Base-by-base conservation (phyloP, 2,329 filamentous ascomycete species). In the Pseudogymnoascus sp. region DNA sequence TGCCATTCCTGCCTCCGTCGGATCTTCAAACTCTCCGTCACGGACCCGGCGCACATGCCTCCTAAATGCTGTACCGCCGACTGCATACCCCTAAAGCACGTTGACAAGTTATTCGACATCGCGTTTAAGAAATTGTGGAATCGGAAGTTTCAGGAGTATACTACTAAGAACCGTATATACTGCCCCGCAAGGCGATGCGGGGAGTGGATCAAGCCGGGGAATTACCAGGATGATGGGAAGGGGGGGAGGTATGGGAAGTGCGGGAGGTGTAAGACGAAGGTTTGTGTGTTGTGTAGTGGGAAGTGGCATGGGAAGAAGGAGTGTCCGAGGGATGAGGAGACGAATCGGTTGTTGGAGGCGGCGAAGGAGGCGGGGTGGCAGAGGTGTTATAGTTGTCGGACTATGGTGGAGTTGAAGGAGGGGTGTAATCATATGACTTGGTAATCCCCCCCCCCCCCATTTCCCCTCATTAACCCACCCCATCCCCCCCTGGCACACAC, bases 391-490 rank as follows among this genome's bases (percentile, higher is more conserved):
- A 86, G 80, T 66, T 96, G 92, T 76, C 84, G 82, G 67, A 80
- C 83, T 40, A 81, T 90, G 78, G 88, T 96, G 51, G 89, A 96
- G 74, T 77, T 91, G 60, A 88, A 88, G 69, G 89, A 93, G 74
- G 91, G 91, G 51, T 92, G 89, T 75, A 93, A 93, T 75, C 91
- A 93, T 73, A 93, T 96, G 85, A 91, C 86, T 29, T 96, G 91
- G 87, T 90, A 79, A 76, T 42, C n/a, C 14, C 26, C 6, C n/a
- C 12, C 26, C 26, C 26, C 6, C 26, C 26, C 23, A 23, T 23
- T 23, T 23, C 23, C 26, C 6, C 26, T 6, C 26, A 5, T 26
- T 26, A 26, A 26, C 23, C 23, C 23, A 26, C 23, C 23, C 23
- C 23, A 26, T 26, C 23, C 23, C 23, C n/a, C n/a, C n/a, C n/a